Evolutionary conservation across 1,139 yeast species (phyloP).

Genomic region (Debaryomyces singareniensis): DNA sequence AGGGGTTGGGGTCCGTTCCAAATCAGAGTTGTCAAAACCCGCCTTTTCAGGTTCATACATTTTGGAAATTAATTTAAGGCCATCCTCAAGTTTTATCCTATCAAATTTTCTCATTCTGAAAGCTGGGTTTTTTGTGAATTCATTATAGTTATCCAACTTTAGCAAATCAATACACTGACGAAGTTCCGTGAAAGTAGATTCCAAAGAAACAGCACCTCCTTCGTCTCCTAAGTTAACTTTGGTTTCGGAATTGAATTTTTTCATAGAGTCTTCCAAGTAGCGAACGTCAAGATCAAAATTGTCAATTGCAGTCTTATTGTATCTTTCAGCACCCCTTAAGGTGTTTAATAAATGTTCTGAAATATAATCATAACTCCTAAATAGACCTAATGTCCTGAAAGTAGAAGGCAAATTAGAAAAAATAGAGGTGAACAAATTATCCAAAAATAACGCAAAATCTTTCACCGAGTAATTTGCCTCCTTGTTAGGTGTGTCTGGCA

Average conservation of each 20-base stretch:
- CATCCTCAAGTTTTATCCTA: constrained; percentile 37
- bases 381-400: constrained; percentile 70
- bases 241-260: constrained; percentile 18
- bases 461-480: constrained; percentile 73
- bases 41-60: constrained; percentile 21
- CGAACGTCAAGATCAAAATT: constrained; percentile 40
- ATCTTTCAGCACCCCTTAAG: constrained; percentile 43
- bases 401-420: constrained; percentile 75
- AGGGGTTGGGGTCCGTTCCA: constrained; percentile 15
- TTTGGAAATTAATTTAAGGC: constrained; percentile 30
- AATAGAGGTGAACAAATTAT: constrained; percentile 83
- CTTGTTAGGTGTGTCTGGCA: constrained; percentile 36
- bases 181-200: constrained; percentile 40
- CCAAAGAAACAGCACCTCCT: constrained; percentile 33
- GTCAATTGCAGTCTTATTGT: constrained; percentile 34
- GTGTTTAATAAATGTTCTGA: constrained; percentile 64
- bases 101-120: constrained; percentile 39
- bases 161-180: constrained; percentile 41
- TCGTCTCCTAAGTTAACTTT: constrained; percentile 14
- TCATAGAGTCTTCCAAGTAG: constrained; percentile 38
- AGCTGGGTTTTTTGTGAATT: constrained; percentile 31
- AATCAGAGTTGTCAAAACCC: constrained; percentile 7
- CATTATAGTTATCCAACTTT: constrained; percentile 33
- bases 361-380: constrained; percentile 82
- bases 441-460: constrained; percentile 84